phyloP scores from a whole-genome alignment of 164 flowering plant genomes.

The Sedum album region DNA sequence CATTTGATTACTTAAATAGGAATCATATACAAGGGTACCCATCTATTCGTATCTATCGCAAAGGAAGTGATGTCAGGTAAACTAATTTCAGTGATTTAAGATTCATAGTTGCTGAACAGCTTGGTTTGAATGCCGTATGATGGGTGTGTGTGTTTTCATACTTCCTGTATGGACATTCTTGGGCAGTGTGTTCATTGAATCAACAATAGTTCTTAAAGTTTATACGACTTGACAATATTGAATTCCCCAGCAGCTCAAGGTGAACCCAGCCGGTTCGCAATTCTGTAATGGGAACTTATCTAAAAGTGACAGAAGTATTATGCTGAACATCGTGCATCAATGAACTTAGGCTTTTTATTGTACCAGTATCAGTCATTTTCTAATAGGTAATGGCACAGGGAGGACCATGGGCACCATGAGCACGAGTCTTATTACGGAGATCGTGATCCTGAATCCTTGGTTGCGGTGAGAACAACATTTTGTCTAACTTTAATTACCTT shows the following conservation, averaged over 20 bases:
- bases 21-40: no score
- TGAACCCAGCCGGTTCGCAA: neutral
- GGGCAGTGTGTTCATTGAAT: neutral
- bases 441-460: slow-evolving; percentile 92
- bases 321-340: no score
- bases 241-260: neutral
- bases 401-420: no score
- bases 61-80: slow-evolving; percentile 80
- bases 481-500: no score
- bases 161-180: no score
- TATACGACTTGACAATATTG: neutral
- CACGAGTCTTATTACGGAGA: slow-evolving; percentile 95
- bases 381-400: slow-evolving; percentile 36
- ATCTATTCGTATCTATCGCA: no score
- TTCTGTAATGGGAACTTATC: neutral
- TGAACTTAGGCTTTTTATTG: neutral
- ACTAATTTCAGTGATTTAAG: neutral
- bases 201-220: neutral
- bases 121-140: neutral
- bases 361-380: neutral
- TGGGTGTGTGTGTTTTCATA: neutral
- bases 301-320: neutral
- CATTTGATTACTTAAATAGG: no score
- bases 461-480: no score
- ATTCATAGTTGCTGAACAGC: neutral